Evolutionary conservation across 108 stramenopile species (phyloP), one percentile per base, ranked within the genome.

Genomic region (Fragilariopsis cylindrus): DNA sequence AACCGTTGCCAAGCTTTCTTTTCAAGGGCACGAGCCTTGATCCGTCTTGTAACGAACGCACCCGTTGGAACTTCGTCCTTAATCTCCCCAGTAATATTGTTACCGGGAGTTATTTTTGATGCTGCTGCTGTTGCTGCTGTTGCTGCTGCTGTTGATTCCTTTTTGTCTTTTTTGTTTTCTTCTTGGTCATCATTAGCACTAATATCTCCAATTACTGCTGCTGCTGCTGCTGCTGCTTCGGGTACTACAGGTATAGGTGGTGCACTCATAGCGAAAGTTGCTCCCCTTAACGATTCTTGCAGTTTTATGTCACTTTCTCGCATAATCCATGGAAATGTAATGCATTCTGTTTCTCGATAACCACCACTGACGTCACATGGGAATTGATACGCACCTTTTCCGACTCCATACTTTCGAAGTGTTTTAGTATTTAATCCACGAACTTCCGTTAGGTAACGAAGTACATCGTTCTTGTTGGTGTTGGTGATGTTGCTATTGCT

Each of bases 311-410:
- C 91, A 12, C 70, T 65, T 16, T 74, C 82, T 16, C 77, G 80
- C 84, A 96, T 84, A 54, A 97, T 79, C 97, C 97, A 98, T 19
- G 96, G 96, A 85, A 98, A 98, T 7, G 95, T 96, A 43, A 97
- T 85, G 65, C 91, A 94, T 60, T 90, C 88, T 56, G 84, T 84
- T 4, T 65, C 41, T 8, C 67, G 45, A 46, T 79, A 81, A 4
- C 63, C 77, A 5, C 49, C 11, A 9, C 13, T 9, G 1, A 13
- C 13, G 46, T 84, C 83, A 15, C 55, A 49, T 1, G 85, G 80
- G 69, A 92, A 95, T 43, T 88, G 84, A 71, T 95, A 93, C 4
- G 46, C 65, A n/a, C 87, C 91, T 57, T 84, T 78, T 6, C 96
- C 97, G 7, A 96, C 96, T 8, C 96, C 97, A 75, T 97, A 96